Evolutionary conservation across 2,329 filamentous ascomycete genomes (phyloP), one percentile per base, ranked within the genome.

Genomic region (Cladosporium halotolerans): DNA sequence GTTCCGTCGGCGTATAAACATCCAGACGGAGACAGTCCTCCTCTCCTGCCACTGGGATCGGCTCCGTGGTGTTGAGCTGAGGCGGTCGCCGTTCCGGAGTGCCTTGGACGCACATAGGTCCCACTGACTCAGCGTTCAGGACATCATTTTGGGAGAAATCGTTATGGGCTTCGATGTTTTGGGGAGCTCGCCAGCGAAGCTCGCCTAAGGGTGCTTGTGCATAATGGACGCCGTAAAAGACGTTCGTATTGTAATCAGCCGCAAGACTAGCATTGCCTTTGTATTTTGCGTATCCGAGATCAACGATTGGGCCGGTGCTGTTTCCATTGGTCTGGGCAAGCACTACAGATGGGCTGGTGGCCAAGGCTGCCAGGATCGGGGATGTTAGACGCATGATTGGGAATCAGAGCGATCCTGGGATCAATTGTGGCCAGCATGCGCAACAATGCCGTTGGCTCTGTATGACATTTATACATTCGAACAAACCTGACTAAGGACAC

Each of bases 11-110:
- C 6, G 67, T 68, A 52, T 67, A 68, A 3, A 73, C 68, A 50
- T 74, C 72, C 38, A 73, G 55, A 36, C 70, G 67, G 45, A 74
- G 53, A 56, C 72, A 75, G 57, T 74, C 70, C 54, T 75, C 71
- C 28, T 54, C 33, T 4, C 45, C 44, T 9, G 45, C 48, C 5
- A 47, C 45, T 8, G 52, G 34, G 18, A 54, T 28, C 7, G 55
- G 55, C 8, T 33, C 53, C 5, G 53, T 54, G 33, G 33, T 59
- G 33, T 47, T 50, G 14, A 32, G 56, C 44, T 44, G 42, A 32
- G 32, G 55, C 43, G 50, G 39, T 47, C 52, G 44, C 52, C 44
- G 38, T 16, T 39, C 38, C 38, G 65, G 59, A 33, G 45, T 51
- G 5, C 61, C 61, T 54, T 67, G 65, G 9, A 65, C 58, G 47